A percentile compares a stretch with the other conserved stretches of the same genome.
phyloP scores from a whole-genome alignment of 2,329 filamentous ascomycete species.

The Neonectria hederae region DNA sequence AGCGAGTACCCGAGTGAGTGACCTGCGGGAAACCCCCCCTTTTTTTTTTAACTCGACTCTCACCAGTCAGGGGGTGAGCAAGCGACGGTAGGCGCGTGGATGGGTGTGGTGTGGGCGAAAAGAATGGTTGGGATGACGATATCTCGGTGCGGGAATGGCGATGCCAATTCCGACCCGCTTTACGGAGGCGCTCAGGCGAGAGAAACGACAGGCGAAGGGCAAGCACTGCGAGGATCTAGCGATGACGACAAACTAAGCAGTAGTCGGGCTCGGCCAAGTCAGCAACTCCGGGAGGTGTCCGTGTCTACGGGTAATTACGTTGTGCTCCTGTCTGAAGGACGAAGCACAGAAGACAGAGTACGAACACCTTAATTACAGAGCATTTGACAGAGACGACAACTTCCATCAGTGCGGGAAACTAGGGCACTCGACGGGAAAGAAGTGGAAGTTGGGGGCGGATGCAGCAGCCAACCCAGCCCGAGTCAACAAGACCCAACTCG shows the following conservation, averaged over 20 bases:
- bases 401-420: background rate
- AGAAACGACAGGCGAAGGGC: background rate
- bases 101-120: conserved; percentile 5
- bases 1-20: no score
- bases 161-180: conserved; percentile 22
- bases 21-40: background rate
- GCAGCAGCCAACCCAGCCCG: background rate
- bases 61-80: background rate
- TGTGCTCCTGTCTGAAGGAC: background rate
- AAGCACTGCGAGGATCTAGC: background rate
- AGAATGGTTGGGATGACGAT: conserved; percentile 38
- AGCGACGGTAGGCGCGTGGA: conserved; percentile 21
- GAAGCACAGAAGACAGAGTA: no score
- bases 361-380: background rate
- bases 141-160: conserved; percentile 21
- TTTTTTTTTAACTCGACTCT: background rate
- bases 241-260: conserved; percentile 3
- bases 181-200: background rate
- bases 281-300: conserved; percentile 10
- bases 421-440: background rate
- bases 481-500: conserved; percentile 5
- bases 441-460: conserved; percentile 12
- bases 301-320: background rate
- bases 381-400: background rate
- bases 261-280: conserved; percentile 9